phyloP scores from a whole-genome alignment of 1,284 basidiomycete genomes.

The Fistulina hepatica region DNA sequence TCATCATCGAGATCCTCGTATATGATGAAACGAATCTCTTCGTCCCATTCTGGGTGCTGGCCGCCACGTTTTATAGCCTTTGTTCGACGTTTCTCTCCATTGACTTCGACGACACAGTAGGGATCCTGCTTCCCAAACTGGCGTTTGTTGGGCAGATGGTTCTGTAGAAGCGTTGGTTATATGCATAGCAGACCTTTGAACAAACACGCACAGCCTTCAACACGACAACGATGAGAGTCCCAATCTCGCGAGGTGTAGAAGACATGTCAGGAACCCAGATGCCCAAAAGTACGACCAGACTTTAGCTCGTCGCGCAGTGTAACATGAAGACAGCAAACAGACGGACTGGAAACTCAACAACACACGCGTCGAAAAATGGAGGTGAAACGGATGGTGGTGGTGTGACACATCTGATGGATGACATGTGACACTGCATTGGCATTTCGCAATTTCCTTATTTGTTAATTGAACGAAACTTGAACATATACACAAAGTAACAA shows the following conservation, averaged over 20 bases:
- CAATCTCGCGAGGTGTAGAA: conserved; percentile 61
- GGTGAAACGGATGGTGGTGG: too few relatives aligned
- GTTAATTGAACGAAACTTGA: too few relatives aligned
- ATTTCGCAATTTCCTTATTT: too few relatives aligned
- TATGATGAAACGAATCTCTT: conserved; percentile 91
- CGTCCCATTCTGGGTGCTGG: conserved; percentile 98
- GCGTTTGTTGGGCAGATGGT: conserved; percentile 87
- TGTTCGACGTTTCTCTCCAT: conserved; percentile 75
- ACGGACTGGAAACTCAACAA: not conserved
- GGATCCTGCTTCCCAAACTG: conserved; percentile 98
- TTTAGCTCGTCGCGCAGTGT: too few relatives aligned
- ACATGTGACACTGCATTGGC: too few relatives aligned
- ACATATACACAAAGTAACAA: not conserved
- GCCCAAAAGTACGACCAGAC: conserved; percentile 12
- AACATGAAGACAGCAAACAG: not conserved
- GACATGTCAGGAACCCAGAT: conserved; percentile 31
- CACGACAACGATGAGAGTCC: conserved; percentile 91
- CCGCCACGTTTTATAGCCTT: conserved; percentile 92
- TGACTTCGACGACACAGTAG: conserved; percentile 75
- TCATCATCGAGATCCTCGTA: conserved; percentile 71
- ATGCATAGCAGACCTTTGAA: conserved; percentile 15
- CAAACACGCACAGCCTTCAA: conserved; percentile 77
- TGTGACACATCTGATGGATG: not conserved
- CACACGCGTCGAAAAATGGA: not conserved
- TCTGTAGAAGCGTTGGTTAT: conserved; percentile 34